These are phyloP conservation scores for Nepenthes gracilis DNA, from an alignment of 148 eudicot species.

Conservation along the genomic window DNA sequence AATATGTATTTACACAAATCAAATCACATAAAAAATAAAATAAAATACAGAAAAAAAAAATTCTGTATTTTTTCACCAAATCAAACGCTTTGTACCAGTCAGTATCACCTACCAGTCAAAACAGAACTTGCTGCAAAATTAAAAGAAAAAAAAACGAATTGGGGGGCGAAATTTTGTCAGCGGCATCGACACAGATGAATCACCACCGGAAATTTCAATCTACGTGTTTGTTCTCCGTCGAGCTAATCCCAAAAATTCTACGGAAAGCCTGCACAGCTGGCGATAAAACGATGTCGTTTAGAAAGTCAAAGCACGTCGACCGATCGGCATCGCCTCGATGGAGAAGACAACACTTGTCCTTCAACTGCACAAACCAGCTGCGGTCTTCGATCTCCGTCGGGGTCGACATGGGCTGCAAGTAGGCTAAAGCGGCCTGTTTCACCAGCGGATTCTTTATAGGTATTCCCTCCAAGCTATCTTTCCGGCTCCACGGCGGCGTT, in stretches of 20 bases:
- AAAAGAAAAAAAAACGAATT: neutral
- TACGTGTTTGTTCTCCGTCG: neutral
- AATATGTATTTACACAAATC: too few species aligned
- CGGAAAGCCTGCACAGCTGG: neutral
- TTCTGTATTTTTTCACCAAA: too few species aligned
- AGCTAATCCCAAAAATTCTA: neutral
- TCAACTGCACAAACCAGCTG: conserved; percentile 1
- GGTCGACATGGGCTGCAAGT: conserved; percentile 7
- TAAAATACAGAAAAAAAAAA: too few species aligned
- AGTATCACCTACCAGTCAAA: conserved; percentile 7
- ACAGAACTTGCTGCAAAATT: neutral
- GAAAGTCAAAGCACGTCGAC: conserved; percentile 3
- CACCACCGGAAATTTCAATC: neutral
- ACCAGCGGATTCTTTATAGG: conserved; percentile 8
- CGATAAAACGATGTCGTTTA: conserved; percentile 4
- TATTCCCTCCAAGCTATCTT: conserved; percentile 2
- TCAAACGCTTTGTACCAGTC: neutral
- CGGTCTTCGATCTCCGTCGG: neutral
- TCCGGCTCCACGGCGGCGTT: conserved; percentile 1
- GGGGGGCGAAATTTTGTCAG: neutral
- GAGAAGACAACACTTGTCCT: neutral
- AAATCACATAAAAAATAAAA: too few species aligned
- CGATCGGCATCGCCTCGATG: neutral
- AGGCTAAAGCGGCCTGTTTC: conserved; percentile 18
- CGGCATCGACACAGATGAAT: neutral